These are phyloP conservation scores for Yarrowia bubula DNA, from an alignment of 805 yeast genomes.

Conservation along the genomic window DNA sequence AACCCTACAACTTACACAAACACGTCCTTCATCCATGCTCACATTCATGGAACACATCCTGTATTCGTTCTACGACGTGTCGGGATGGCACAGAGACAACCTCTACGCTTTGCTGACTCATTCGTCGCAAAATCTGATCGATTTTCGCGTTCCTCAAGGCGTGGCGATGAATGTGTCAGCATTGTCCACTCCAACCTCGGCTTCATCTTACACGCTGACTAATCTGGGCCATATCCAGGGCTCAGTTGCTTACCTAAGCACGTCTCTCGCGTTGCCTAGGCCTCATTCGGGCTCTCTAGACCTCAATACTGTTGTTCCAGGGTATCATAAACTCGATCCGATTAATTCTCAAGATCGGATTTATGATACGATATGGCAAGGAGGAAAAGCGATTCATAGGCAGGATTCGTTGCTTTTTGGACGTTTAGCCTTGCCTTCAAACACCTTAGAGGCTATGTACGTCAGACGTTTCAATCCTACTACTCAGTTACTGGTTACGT, in stretches of 20 bases:
- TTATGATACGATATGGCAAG: slow-evolving; percentile 36
- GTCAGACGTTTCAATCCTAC: slow-evolving; percentile 58
- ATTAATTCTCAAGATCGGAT: slow-evolving; percentile 34
- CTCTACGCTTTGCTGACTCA: slow-evolving; percentile 71
- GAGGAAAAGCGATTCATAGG: slow-evolving; percentile 35
- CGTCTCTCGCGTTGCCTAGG: slow-evolving; percentile 55
- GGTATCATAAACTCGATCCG: slow-evolving; percentile 61
- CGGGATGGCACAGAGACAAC: slow-evolving; percentile 79
- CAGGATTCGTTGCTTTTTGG: slow-evolving; percentile 65
- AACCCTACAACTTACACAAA: not conserved
- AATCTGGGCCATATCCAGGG: slow-evolving; percentile 69
- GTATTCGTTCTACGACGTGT: slow-evolving; percentile 62
- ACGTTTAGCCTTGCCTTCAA: slow-evolving; percentile 81
- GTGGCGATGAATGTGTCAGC: slow-evolving; percentile 64
- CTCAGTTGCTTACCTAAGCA: slow-evolving; percentile 75
- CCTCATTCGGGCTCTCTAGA: slow-evolving; percentile 52
- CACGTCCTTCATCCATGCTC: slow-evolving; percentile 48
- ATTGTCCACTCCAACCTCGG: slow-evolving; percentile 64
- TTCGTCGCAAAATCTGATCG: slow-evolving; percentile 66
- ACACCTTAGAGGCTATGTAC: slow-evolving; percentile 82
- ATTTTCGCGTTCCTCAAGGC: slow-evolving; percentile 71
- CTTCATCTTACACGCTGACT: slow-evolving; percentile 68
- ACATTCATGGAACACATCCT: slow-evolving; percentile 85
- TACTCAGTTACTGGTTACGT: slow-evolving; percentile 68
- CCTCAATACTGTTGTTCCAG: slow-evolving; percentile 66